Conservation (phyloP, 495 filamentous ascomycete species). For the Astrothelium subdiscretum region DNA sequence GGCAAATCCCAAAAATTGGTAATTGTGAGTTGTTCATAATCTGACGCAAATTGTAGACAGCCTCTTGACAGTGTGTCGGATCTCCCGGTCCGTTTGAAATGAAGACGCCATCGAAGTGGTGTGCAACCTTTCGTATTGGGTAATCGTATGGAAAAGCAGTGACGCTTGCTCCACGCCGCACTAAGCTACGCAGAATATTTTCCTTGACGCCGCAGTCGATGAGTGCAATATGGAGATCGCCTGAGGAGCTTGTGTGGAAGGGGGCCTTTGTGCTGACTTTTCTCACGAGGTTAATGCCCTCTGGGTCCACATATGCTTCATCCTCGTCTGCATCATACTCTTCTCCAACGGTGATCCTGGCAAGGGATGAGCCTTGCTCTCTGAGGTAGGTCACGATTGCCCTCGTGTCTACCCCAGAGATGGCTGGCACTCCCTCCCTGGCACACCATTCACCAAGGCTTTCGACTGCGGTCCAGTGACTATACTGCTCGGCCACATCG, state of each 20-base stretch:
- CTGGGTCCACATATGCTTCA: slow-evolving; percentile 88
- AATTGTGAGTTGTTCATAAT: slow-evolving; percentile 83
- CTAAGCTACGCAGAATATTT: slow-evolving; percentile 92
- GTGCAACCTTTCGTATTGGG: slow-evolving; percentile 93
- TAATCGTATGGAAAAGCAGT: slow-evolving; percentile 94
- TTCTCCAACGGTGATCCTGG: slow-evolving; percentile 89
- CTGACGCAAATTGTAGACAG: slow-evolving; percentile 76
- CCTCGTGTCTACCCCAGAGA: slow-evolving; percentile 93
- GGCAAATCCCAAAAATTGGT: slow-evolving; percentile 93
- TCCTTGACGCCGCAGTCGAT: slow-evolving; percentile 99
- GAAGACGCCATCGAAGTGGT: slow-evolving; percentile 97
- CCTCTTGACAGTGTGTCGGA: slow-evolving; percentile 87
- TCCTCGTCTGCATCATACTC: slow-evolving; percentile 98
- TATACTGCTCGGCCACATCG: slow-evolving; percentile 85
- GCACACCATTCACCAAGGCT: slow-evolving; percentile 89
- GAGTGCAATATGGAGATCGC: slow-evolving; percentile 81
- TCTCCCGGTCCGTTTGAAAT: slow-evolving; percentile 97
- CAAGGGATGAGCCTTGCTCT: slow-evolving; percentile 90
- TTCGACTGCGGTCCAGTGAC: slow-evolving; percentile 97
- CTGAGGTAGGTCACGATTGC: slow-evolving; percentile 91
- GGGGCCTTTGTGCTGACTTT: slow-evolving; percentile 94
- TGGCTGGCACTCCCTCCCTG: slow-evolving; percentile 87
- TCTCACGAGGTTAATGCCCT: slow-evolving; percentile 90
- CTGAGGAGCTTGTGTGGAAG: slow-evolving; percentile 78
- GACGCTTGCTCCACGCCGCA: slow-evolving; percentile 73